phyloP scores from a whole-genome alignment of 495 filamentous ascomycete species.

The Chaetomidium leptoderma region DNA sequence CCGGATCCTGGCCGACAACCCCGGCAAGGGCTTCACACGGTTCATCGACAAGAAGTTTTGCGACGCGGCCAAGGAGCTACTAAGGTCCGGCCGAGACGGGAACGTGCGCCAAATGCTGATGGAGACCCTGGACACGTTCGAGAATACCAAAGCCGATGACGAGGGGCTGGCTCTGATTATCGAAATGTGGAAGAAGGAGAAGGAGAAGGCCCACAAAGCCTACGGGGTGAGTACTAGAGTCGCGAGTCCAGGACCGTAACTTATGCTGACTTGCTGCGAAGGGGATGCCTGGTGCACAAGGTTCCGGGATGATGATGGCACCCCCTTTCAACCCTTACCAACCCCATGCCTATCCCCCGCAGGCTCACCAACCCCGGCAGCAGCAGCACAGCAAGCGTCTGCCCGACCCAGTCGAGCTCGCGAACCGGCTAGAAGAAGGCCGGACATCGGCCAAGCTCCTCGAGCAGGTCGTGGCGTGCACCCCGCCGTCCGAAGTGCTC shows the following conservation, averaged over 20 bases:
- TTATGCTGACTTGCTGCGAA: neutral
- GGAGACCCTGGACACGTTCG: constrained; percentile 77
- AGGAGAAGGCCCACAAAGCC: constrained; percentile 52
- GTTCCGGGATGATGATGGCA: neutral
- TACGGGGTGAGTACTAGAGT: constrained; percentile 33
- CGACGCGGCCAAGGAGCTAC: constrained; percentile 66
- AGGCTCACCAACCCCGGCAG: too few species aligned
- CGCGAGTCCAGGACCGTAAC: neutral
- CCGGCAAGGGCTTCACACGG: constrained; percentile 79
- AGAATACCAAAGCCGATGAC: constrained; percentile 63
- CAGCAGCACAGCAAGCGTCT: constrained; percentile 46
- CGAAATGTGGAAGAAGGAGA: constrained; percentile 89
- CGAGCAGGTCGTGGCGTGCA: constrained; percentile 79
- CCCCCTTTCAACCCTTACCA: constrained; percentile 18
- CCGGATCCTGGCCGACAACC: constrained; percentile 89
- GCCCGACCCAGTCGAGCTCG: constrained; percentile 74
- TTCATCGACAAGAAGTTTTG: constrained; percentile 82
- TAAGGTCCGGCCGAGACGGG: constrained; percentile 65
- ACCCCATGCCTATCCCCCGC: constrained; percentile 38
- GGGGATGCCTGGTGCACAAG: neutral
- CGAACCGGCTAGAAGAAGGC: constrained; percentile 81
- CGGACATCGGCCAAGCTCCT: constrained; percentile 85
- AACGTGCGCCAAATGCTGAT: constrained; percentile 78
- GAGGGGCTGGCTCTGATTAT: constrained; percentile 62
- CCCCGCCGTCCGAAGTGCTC: constrained; percentile 69